Evolutionary conservation across 495 filamentous ascomycete species (phyloP), one percentile per base, ranked within the genome.

Genomic region (Cercophora scortea): DNA sequence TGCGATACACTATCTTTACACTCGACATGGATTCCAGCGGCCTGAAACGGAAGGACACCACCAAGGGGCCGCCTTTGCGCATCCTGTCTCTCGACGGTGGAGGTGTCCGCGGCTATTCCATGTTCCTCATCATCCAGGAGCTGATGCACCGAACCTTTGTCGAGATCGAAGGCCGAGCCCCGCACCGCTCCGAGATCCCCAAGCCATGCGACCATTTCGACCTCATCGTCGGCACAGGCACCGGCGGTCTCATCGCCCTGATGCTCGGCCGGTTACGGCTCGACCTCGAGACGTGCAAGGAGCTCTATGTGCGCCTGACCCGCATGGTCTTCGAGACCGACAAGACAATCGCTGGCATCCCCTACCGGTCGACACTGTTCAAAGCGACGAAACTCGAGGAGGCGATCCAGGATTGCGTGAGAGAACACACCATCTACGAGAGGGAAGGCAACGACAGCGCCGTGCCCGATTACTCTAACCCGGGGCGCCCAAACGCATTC

Each of bases 161-260:
- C 64, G 88, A 93, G 71, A 79, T 75, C 45, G 85, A 94, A 70
- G 89, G 89, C 32, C 79, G 84, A 57, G 88, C 90, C 13, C 90
- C 91, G 47, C 82, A 83, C 49, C 82, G 88, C 62, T 81, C 89
- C 58, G 83, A 96, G 60, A 92, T 97, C 18, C 93, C 94, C 25
- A 96, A 95, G 60, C 93, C 93, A 55, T 95, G 90, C 82, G 94
- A 98, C 55, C 89, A 97, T 67, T 98, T 98, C 72, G 93, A 98
- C 70, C 76, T 98, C 50, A 98, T 98, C 55, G 85, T 84, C 52
- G 93, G 93, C 35, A 96, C 90, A 40, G 92, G 92, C 49, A 98
- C 93, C 1, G 93, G 93, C 58, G 93, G 93, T 3, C 71, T 98
- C 50, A 96, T 98, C 55, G 94, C 93, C 16, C 79, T 98, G 55